A percentile compares a stretch with the other conserved stretches of the same genome.
Conservation (phyloP, 2,329 filamentous ascomycete species). For the Ceratocystis diversiconidia region DNA sequence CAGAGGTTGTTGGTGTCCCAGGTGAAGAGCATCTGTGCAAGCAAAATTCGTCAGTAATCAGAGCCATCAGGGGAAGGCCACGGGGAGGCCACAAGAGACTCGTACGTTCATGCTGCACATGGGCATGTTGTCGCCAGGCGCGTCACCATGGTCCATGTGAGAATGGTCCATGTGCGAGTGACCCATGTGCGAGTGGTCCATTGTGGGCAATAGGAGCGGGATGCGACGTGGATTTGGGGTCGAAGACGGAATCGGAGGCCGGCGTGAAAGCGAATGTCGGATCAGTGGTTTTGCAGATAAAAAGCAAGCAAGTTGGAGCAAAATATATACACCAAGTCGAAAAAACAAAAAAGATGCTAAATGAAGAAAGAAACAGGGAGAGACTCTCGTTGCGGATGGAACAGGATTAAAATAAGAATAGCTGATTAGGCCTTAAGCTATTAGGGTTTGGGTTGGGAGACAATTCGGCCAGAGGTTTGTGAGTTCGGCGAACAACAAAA, state of each 20-base stretch:
- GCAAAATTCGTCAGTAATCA: not conserved
- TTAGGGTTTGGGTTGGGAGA: not conserved
- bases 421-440: not conserved
- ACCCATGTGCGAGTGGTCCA: slow-evolving; percentile 18
- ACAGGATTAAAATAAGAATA: not conserved
- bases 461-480: too few species aligned
- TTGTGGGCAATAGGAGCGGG: not conserved
- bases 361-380: not conserved
- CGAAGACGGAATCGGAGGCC: not conserved
- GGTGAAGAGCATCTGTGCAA: slow-evolving; percentile 81
- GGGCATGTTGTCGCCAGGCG: slow-evolving; percentile 43
- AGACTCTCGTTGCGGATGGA: not conserved
- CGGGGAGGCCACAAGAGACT: slow-evolving; percentile 9
- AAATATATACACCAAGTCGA: not conserved
- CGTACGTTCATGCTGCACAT: slow-evolving; percentile 87
- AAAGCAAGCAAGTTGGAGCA: not conserved
- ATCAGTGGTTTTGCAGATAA: not conserved
- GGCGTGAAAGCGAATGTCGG: not conserved
- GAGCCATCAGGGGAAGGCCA: too few species aligned
- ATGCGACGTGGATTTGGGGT: not conserved
- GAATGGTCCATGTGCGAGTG: slow-evolving; percentile 28
- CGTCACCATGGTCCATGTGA: slow-evolving; percentile 35
- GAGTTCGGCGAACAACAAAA: not conserved
- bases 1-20: slow-evolving; percentile 90
- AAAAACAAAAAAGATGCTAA: not conserved